A percentile compares a stretch with the other conserved stretches of the same genome.
phyloP scores from a whole-genome alignment of 1,284 basidiomycete species.

The Cutaneotrichosporon sp. region DNA sequence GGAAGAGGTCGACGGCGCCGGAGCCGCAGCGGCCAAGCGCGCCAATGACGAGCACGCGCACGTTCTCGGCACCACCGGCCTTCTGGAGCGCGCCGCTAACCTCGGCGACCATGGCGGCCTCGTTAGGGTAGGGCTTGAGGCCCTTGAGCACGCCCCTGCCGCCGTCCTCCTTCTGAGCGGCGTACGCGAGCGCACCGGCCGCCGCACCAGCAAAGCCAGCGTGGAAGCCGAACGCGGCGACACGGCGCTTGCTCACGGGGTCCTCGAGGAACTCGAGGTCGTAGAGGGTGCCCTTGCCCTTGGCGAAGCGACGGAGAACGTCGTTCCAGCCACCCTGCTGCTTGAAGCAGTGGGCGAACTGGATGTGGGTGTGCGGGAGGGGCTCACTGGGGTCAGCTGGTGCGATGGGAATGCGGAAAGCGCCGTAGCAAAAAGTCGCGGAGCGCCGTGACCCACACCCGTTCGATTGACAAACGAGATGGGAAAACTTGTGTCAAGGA shows the following conservation, averaged over 20 bases:
- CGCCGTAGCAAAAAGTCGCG: too few relatives aligned
- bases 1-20: constrained; percentile 93
- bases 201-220: constrained; percentile 98
- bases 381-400: constrained; percentile 58
- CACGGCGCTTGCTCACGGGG: constrained; percentile 70
- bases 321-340: constrained; percentile 89
- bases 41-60: constrained; percentile 91
- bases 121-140: constrained; percentile 77
- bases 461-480: background rate
- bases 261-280: constrained; percentile 97
- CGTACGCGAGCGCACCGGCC: constrained; percentile 81
- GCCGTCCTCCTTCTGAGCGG: constrained; percentile 65
- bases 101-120: constrained; percentile 71
- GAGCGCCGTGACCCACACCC: too few relatives aligned
- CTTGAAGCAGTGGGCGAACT: constrained; percentile 99
- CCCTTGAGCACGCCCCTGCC: constrained; percentile 61
- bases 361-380: constrained; percentile 91
- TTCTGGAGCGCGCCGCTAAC: constrained; percentile 66
- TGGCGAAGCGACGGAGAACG: constrained; percentile 82
- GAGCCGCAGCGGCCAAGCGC: constrained; percentile 93
- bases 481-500: background rate
- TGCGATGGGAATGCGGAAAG: background rate
- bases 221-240: constrained; percentile 99
- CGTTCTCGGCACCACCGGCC: constrained; percentile 65
- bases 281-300: constrained; percentile 85